phyloP scores from a whole-genome alignment of 495 filamentous ascomycete species.

The Bacidia rubella region DNA sequence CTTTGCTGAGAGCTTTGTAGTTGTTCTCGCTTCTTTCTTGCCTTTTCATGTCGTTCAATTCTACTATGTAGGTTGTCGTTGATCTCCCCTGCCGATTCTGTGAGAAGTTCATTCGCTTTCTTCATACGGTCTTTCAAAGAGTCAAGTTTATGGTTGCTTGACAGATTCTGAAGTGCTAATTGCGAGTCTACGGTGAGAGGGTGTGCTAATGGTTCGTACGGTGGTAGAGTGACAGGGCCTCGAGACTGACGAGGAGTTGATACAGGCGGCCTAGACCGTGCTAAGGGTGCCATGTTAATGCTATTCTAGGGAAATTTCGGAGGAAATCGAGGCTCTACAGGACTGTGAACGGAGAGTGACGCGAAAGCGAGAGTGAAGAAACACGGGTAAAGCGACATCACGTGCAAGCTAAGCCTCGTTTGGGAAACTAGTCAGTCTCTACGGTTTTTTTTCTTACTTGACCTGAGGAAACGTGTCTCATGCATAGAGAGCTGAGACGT shows the following conservation, averaged over 20 bases:
- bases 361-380: too few species aligned
- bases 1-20: constrained; percentile 9
- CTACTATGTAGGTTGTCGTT: constrained; percentile 30
- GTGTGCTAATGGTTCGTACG: constrained; percentile 43
- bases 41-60: constrained; percentile 18
- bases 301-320: too few species aligned
- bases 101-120: constrained; percentile 27
- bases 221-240: constrained; percentile 30
- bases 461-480: too few species aligned
- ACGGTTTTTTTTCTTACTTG: too few species aligned
- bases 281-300: constrained; percentile 9
- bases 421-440: too few species aligned
- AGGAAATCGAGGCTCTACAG: too few species aligned
- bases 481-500: too few species aligned
- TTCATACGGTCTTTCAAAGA: constrained; percentile 26
- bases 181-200: constrained; percentile 31
- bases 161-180: constrained; percentile 23
- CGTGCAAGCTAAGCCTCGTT: too few species aligned
- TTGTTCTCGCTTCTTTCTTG: constrained; percentile 7
- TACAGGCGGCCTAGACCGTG: constrained; percentile 8
- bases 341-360: too few species aligned
- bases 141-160: constrained; percentile 22
- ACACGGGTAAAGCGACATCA: too few species aligned
- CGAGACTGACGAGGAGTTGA: constrained; percentile 4
- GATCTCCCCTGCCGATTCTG: constrained; percentile 31